Evolutionary conservation across 805 yeast species (phyloP).

Genomic region (Zygotorulaspora chibaensis): DNA sequence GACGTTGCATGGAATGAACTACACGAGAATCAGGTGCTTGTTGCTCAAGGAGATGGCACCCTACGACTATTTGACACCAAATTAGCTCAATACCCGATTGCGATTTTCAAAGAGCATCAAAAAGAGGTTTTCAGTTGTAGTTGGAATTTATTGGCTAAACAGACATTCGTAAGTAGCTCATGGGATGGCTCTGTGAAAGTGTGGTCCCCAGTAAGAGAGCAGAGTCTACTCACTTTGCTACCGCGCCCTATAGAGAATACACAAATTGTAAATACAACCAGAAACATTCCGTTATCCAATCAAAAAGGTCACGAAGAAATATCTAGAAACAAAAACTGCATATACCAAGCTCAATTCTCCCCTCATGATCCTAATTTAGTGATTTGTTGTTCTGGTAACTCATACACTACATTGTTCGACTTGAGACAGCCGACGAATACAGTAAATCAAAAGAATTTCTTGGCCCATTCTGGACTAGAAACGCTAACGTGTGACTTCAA

Average conservation of each 20-base stretch:
- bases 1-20: conserved; percentile 86
- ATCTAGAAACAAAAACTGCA: conserved; percentile 48
- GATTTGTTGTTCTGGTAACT: conserved; percentile 66
- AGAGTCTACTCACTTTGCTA: conserved; percentile 54
- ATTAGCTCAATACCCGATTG: conserved; percentile 64
- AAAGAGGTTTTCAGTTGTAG: conserved; percentile 69
- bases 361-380: conserved; percentile 77
- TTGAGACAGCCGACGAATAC: conserved; percentile 61
- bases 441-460: conserved; percentile 46
- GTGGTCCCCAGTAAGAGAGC: conserved; percentile 62
- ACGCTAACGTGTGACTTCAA: conserved; percentile 83
- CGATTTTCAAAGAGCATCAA: conserved; percentile 71
- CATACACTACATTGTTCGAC: conserved; percentile 80
- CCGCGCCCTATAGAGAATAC: conserved; percentile 33
- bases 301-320: conserved; percentile 34
- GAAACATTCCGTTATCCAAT: conserved; percentile 37
- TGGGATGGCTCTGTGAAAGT: conserved; percentile 91
- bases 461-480: conserved; percentile 80
- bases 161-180: conserved; percentile 67
- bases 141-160: conserved; percentile 70
- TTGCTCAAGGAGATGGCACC: conserved; percentile 88
- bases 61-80: conserved; percentile 75
- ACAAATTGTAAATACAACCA: conserved; percentile 9
- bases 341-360: conserved; percentile 75
- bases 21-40: conserved; percentile 80